Evolutionary conservation across 345 rosid genomes (phyloP).

Genomic region (Anastatica hierochuntica): DNA sequence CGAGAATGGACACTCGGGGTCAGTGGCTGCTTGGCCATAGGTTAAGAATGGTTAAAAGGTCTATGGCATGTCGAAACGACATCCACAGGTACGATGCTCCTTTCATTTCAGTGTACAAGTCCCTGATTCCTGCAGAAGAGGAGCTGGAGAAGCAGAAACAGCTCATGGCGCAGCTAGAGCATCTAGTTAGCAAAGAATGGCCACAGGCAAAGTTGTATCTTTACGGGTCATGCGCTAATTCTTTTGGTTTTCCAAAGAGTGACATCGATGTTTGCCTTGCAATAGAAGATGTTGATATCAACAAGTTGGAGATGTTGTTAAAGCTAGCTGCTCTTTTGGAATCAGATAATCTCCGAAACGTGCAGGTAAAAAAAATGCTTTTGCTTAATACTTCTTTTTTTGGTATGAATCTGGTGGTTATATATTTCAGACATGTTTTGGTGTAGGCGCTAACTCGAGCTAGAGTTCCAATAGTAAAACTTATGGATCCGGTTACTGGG

Average conservation of each 20-base stretch:
- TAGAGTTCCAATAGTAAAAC: slow-evolving; percentile 95
- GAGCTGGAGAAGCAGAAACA: slow-evolving; percentile 81
- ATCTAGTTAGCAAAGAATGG: slow-evolving; percentile 75
- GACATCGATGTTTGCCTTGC: slow-evolving; percentile 94
- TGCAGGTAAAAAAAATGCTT: slow-evolving; percentile 52
- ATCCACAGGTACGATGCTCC: slow-evolving; percentile 45
- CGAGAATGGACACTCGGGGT: slow-evolving; percentile 75
- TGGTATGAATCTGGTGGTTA: background rate
- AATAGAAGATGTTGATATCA: slow-evolving; percentile 39
- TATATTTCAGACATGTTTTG: background rate
- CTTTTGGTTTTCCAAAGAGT: slow-evolving; percentile 86
- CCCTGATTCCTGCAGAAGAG: slow-evolving; percentile 69
- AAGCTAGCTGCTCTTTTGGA: slow-evolving; percentile 80
- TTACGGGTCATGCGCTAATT: slow-evolving; percentile 94
- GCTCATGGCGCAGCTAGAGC: slow-evolving; percentile 51
- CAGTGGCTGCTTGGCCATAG: slow-evolving; percentile 53
- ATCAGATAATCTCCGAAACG: slow-evolving; percentile 77
- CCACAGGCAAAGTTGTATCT: slow-evolving; percentile 73
- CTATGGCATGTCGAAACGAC: slow-evolving; percentile 49
- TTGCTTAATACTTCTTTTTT: background rate
- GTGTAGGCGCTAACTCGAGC: slow-evolving; percentile 81
- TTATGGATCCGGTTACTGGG: slow-evolving; percentile 89
- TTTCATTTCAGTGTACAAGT: slow-evolving; percentile 58
- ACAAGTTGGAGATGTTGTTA: slow-evolving; percentile 64
- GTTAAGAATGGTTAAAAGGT: slow-evolving; percentile 43